Evolutionary conservation across 169 alveolate genomes (phyloP).

Genomic region (Perkinsus olseni): DNA sequence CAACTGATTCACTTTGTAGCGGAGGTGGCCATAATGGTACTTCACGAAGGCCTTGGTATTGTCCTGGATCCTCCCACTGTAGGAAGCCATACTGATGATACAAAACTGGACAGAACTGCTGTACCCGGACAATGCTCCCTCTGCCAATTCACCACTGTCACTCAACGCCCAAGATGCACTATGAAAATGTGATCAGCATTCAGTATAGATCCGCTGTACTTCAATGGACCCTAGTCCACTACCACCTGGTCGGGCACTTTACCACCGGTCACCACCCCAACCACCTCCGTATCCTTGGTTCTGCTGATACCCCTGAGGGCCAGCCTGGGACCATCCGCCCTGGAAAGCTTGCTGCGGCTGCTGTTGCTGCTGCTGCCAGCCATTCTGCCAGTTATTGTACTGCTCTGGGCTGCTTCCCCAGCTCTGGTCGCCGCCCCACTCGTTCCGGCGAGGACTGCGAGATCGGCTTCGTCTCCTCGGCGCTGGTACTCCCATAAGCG

Average conservation of each 20-base stretch:
- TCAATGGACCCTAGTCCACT: too few relatives aligned
- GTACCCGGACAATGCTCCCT: too few relatives aligned
- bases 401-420: neutral
- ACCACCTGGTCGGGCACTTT: neutral
- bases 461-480: neutral
- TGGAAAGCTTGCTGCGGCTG: neutral
- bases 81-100: neutral
- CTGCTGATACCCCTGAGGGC: neutral
- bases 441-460: neutral
- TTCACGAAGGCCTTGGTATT: neutral
- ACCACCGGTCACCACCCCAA: neutral
- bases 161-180: neutral
- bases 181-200: neutral
- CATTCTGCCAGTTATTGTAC: neutral
- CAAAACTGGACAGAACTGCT: neutral
- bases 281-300: neutral
- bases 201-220: neutral
- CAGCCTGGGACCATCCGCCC: neutral
- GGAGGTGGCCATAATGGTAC: neutral
- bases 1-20: neutral
- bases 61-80: neutral
- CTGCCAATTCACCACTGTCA: neutral
- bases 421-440: neutral
- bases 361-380: neutral
- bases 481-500: neutral